Evolutionary conservation across 805 yeast genomes (phyloP).

Genomic region (Maudiozyma turicensis): DNA sequence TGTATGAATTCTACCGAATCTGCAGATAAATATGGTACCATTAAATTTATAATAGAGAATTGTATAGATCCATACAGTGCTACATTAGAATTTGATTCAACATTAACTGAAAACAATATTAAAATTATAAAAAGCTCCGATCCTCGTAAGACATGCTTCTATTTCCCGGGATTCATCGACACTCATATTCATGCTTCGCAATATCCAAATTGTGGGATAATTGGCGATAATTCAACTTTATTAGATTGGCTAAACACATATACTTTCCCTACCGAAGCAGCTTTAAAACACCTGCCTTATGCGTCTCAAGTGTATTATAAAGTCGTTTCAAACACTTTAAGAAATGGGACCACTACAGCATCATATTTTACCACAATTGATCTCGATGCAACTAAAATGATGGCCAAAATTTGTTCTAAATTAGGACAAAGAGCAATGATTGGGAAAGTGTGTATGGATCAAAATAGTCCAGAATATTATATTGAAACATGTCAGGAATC

Average conservation of each 20-base stretch:
- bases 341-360: constrained; percentile 84
- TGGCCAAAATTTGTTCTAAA: constrained; percentile 60
- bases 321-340: constrained; percentile 60
- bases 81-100: constrained; percentile 15
- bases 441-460: constrained; percentile 93
- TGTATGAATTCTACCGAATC: neutral
- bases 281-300: constrained; percentile 41
- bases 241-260: constrained; percentile 82
- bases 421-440: constrained; percentile 81
- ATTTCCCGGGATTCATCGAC: constrained; percentile 76
- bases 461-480: constrained; percentile 66
- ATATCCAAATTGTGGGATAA: constrained; percentile 73
- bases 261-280: constrained; percentile 82
- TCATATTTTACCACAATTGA: constrained; percentile 88
- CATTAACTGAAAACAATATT: constrained; percentile 1
- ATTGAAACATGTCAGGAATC: constrained; percentile 49
- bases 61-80: constrained; percentile 22
- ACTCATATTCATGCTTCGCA: constrained; percentile 83
- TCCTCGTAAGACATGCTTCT: constrained; percentile 12
- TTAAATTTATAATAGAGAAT: constrained; percentile 23
- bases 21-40: constrained; percentile 33
- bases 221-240: constrained; percentile 65
- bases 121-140: neutral
- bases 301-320: constrained; percentile 58
- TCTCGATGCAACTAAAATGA: constrained; percentile 57